Evolutionary conservation across 2,329 filamentous ascomycete genomes (phyloP).

Genomic region (Daldinia eschscholtzii): DNA sequence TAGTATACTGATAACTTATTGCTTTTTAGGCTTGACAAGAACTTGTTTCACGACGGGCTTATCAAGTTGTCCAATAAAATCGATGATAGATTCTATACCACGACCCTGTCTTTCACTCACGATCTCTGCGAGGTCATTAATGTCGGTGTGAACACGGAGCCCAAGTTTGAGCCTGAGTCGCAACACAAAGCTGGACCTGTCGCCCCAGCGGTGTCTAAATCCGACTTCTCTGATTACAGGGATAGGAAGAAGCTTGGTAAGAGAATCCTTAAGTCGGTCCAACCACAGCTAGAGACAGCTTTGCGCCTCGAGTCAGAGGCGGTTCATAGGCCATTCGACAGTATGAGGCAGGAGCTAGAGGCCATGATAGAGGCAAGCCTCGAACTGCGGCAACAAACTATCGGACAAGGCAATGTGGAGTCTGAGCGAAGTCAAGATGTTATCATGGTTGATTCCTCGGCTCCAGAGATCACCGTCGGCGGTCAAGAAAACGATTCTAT

Average conservation of each 20-base stretch:
- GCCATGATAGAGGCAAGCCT: slow-evolving; percentile 77
- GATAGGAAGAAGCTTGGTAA: slow-evolving; percentile 89
- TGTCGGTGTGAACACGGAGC: slow-evolving; percentile 63
- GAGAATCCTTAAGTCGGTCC: slow-evolving; percentile 85
- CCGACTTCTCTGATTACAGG: slow-evolving; percentile 75
- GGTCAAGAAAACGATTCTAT: slow-evolving; percentile 49
- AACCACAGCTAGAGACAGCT: slow-evolving; percentile 81
- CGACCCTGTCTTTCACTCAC: slow-evolving; percentile 67
- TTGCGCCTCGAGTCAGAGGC: slow-evolving; percentile 86
- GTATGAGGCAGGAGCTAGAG: slow-evolving; percentile 79
- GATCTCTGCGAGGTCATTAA: slow-evolving; percentile 69
- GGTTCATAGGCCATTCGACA: slow-evolving; percentile 75
- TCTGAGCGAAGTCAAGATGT: slow-evolving; percentile 60
- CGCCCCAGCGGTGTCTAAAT: slow-evolving; percentile 65
- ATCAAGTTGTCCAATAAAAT: slow-evolving; percentile 64
- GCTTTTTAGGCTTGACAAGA: slow-evolving; percentile 70
- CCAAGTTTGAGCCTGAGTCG: slow-evolving; percentile 47
- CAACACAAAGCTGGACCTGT: slow-evolving; percentile 52
- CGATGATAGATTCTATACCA: slow-evolving; percentile 69
- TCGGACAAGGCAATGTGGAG: slow-evolving; percentile 54
- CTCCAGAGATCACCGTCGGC: slow-evolving; percentile 62
- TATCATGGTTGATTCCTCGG: slow-evolving; percentile 65
- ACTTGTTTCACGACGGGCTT: slow-evolving; percentile 68
- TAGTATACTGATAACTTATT: slow-evolving; percentile 54
- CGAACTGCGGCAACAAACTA: slow-evolving; percentile 62